These are phyloP conservation scores for Luffa acutangula DNA, from an alignment of 306 rosid species.

Conservation along the genomic window DNA sequence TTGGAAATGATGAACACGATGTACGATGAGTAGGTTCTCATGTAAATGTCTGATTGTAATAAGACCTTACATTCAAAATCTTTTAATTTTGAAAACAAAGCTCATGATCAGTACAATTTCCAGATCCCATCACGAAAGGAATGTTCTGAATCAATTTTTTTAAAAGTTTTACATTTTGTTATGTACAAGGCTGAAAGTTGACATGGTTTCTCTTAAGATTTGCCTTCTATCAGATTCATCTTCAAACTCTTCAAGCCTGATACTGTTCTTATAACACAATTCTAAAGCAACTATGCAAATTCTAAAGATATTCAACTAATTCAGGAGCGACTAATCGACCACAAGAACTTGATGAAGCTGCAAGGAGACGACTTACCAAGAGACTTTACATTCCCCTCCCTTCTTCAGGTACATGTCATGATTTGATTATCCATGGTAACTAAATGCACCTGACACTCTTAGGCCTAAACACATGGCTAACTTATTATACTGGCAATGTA, in stretches of 20 bases:
- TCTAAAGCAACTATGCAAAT: slow-evolving; percentile 1
- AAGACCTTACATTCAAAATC: neutral
- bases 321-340: slow-evolving; percentile 96
- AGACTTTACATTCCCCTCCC: slow-evolving; percentile 91
- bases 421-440: neutral
- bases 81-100: neutral
- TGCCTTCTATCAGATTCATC: neutral
- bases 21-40: neutral
- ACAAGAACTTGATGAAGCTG: slow-evolving; percentile 96
- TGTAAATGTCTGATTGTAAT: neutral
- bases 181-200: neutral
- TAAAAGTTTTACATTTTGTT: neutral
- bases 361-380: slow-evolving; percentile 86
- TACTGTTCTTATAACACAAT: neutral
- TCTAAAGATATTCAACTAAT: slow-evolving; percentile 14
- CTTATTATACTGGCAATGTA: slow-evolving; percentile 21
- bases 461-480: slow-evolving; percentile 12
- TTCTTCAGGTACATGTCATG: slow-evolving; percentile 48
- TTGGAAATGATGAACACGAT: neutral
- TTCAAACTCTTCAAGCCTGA: neutral
- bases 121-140: too few relatives aligned
- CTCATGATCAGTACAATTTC: neutral
- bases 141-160: too few relatives aligned
- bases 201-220: neutral
- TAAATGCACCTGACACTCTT: slow-evolving; percentile 1